Conservation (phyloP, 495 filamentous ascomycete species). For the Podospora comata region DNA sequence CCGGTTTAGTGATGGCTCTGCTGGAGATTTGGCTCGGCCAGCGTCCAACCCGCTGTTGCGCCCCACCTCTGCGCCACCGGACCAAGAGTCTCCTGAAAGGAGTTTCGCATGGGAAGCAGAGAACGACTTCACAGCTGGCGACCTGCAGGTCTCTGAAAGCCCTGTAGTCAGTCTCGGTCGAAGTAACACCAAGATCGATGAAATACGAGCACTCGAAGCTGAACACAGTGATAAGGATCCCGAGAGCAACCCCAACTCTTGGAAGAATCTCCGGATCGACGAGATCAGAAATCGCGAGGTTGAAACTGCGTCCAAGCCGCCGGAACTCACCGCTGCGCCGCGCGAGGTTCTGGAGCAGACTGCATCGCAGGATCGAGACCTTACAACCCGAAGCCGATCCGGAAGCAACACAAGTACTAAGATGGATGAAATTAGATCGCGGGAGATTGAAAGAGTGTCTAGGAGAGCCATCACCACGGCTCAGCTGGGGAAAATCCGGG, state of each 20-base stretch:
- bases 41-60: constrained; percentile 27
- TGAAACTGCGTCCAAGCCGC: constrained; percentile 33
- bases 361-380: not conserved
- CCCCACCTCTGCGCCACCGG: constrained; percentile 35
- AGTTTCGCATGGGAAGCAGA: constrained; percentile 55
- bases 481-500: constrained; percentile 55
- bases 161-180: constrained; percentile 49
- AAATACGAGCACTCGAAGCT: constrained; percentile 42
- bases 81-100: constrained; percentile 44
- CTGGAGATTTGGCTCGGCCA: constrained; percentile 27
- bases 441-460: constrained; percentile 58
- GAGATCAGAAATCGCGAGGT: constrained; percentile 52
- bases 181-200: constrained; percentile 42
- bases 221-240: constrained; percentile 21
- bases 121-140: constrained; percentile 62
- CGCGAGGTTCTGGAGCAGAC: constrained; percentile 10
- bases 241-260: constrained; percentile 1
- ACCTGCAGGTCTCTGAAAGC: constrained; percentile 59
- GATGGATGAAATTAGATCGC: constrained; percentile 54
- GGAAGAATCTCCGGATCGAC: constrained; percentile 42
- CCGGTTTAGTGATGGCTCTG: constrained; percentile 40
- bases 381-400: constrained; percentile 13
- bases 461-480: constrained; percentile 57
- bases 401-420: constrained; percentile 33
- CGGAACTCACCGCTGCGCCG: constrained; percentile 10